Base-by-base conservation (phyloP, 2,329 filamentous ascomycete genomes). In the Neurospora sp. region DNA sequence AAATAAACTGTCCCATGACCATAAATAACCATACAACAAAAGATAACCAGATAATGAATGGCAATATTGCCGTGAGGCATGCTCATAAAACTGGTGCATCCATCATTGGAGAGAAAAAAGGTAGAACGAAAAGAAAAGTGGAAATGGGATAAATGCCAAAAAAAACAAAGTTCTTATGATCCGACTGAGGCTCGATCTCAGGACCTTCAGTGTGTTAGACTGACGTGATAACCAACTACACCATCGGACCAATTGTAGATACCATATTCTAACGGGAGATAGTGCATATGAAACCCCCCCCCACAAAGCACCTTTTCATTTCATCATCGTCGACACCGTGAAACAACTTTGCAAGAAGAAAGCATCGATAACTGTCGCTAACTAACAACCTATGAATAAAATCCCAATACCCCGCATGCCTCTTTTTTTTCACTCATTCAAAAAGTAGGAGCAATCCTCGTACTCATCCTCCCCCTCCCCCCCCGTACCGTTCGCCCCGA, bases 181-280 rank as follows among this genome's bases (percentile, higher is more conserved):
- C 46, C 46, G 46, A 57, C 46, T 4, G 3, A 57, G 46, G 46
- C 46, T 57, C 46, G 46, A 57, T 57, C 41, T 46, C 1, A 2
- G 41, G 70, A 72, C 73, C 72, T 75, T 75, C 71, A 73, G 71
- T 72, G 73, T 76, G 79, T 81, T 81, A 81, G 78, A 80, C 79
- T 80, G 78, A 81, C 77, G 80, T 81, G 80, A 81, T 81, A 80
- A 81, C 79, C 79, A 80, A 81, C 79, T 75, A 74, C 74, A 74
- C 73, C 72, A 76, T 69, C 52, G 52, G 52, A 57, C 52, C 52
- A 57, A 5, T 15, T 12, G 11, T 23, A 5, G 10, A 52, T 52
- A 52, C 15, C 3, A 1, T 0, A 1, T 3, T 52, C 1, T 1
- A 3, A 8, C 5, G 2, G 4, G 4, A 28, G 28, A 28, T 28